Conservation (phyloP, 2,329 filamentous ascomycete genomes). For the Aspergillus brasiliensis region DNA sequence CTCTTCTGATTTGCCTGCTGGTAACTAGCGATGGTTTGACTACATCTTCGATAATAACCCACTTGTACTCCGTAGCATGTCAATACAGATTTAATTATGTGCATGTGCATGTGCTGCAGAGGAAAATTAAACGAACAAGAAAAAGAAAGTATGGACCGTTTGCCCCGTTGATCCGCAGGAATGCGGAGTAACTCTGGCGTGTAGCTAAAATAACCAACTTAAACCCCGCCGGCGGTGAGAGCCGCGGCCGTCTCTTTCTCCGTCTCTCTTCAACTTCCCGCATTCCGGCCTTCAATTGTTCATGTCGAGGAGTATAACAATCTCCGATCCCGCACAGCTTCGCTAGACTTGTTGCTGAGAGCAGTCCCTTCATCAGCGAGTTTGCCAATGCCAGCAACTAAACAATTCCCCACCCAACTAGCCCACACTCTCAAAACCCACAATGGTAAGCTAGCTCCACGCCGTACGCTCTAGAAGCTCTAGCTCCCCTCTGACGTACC, state of each 20-base stretch:
- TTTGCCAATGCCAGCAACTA: conserved; percentile 30
- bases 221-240: conserved; percentile 12
- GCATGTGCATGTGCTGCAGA: conserved; percentile 9
- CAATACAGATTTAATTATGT: conserved; percentile 43
- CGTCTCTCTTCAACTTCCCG: background rate
- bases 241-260: background rate
- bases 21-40: conserved; percentile 46
- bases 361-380: background rate
- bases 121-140: background rate
- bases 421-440: conserved; percentile 50
- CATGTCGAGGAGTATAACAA: background rate
- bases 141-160: background rate
- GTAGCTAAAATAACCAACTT: background rate
- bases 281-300: background rate
- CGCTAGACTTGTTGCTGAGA: background rate
- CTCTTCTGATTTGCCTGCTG: conserved; percentile 40
- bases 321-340: background rate
- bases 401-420: conserved; percentile 41
- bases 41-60: conserved; percentile 46
- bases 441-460: conserved; percentile 36
- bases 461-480: background rate
- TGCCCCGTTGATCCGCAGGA: background rate
- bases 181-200: background rate
- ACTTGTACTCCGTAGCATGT: conserved; percentile 43
- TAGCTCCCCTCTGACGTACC: background rate